phyloP scores from a whole-genome alignment of 2,329 filamentous ascomycete species.

The Aschersonia sp. region DNA sequence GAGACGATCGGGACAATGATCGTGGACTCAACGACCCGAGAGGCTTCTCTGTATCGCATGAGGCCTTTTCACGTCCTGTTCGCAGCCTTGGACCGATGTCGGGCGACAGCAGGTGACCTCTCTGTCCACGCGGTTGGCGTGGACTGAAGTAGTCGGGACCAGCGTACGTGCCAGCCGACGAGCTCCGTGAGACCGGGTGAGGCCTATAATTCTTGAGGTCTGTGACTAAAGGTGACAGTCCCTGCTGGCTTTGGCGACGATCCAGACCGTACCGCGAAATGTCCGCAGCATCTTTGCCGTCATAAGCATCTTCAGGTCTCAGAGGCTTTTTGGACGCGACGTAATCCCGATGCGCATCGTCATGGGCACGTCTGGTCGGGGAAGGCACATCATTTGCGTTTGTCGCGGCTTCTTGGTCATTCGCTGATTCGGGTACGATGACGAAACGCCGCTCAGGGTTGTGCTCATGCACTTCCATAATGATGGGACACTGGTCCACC shows the following conservation, averaged over 20 bases:
- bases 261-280: slow-evolving; percentile 9
- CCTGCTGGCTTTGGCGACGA: slow-evolving; percentile 18
- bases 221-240: slow-evolving; percentile 31
- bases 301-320: neutral
- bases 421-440: slow-evolving; percentile 27
- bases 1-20: slow-evolving; percentile 17
- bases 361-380: neutral
- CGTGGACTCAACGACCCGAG: slow-evolving; percentile 17
- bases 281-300: neutral
- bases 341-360: neutral
- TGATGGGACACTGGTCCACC: slow-evolving; percentile 52
- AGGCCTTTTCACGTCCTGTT: slow-evolving; percentile 27
- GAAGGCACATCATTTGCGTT: neutral
- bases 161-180: slow-evolving; percentile 18
- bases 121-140: slow-evolving; percentile 12
- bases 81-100: slow-evolving; percentile 25
- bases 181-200: slow-evolving; percentile 17
- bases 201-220: slow-evolving; percentile 14
- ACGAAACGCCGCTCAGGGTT: slow-evolving; percentile 54
- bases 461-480: slow-evolving; percentile 46
- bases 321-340: neutral
- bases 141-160: slow-evolving; percentile 18
- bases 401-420: neutral
- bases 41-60: slow-evolving; percentile 14
- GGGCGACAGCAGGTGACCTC: slow-evolving; percentile 25